These are phyloP conservation scores for Dryas alaskensis DNA, from an alignment of 306 rosid genomes.

Conservation along the genomic window DNA sequence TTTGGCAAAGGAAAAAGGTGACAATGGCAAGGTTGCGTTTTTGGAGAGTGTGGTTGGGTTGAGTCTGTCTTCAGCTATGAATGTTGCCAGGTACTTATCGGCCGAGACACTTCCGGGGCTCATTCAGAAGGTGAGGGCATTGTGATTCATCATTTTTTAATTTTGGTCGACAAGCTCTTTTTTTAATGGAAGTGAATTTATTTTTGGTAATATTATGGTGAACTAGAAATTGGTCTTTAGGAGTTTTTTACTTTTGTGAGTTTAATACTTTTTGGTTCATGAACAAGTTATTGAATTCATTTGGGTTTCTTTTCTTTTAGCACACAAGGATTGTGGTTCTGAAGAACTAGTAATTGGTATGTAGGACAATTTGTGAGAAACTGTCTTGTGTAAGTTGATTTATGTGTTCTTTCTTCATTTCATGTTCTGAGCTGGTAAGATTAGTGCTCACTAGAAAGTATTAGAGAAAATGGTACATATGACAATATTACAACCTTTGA, in stretches of 20 bases:
- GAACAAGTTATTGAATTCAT: not conserved
- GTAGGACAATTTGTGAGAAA: not conserved
- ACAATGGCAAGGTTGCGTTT: conserved; percentile 69
- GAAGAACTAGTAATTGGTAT: not conserved
- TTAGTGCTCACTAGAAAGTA: not conserved
- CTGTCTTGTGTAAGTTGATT: not conserved
- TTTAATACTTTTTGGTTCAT: not conserved
- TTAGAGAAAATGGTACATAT: not conserved
- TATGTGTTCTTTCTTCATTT: not conserved
- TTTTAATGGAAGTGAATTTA: not conserved
- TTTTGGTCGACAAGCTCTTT: not conserved
- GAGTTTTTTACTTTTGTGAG: not conserved
- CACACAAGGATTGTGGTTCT: not conserved
- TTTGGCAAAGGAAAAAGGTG: conserved; percentile 67
- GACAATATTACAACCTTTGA: not conserved
- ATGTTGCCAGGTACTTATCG: conserved; percentile 63
- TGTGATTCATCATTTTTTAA: not conserved
- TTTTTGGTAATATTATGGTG: not conserved
- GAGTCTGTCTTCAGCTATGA: conserved; percentile 72
- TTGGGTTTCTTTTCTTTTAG: not conserved
- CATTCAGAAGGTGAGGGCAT: conserved; percentile 42
- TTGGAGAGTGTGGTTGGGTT: conserved; percentile 73
- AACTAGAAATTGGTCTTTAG: not conserved
- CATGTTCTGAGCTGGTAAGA: not conserved
- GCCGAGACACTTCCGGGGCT: conserved; percentile 56